Percentiles rank a stretch among this genome's conserved stretches.
These are phyloP conservation scores for Xylaria sp. DNA, from an alignment of 2,329 filamentous ascomycete genomes.

Conservation along the genomic window DNA sequence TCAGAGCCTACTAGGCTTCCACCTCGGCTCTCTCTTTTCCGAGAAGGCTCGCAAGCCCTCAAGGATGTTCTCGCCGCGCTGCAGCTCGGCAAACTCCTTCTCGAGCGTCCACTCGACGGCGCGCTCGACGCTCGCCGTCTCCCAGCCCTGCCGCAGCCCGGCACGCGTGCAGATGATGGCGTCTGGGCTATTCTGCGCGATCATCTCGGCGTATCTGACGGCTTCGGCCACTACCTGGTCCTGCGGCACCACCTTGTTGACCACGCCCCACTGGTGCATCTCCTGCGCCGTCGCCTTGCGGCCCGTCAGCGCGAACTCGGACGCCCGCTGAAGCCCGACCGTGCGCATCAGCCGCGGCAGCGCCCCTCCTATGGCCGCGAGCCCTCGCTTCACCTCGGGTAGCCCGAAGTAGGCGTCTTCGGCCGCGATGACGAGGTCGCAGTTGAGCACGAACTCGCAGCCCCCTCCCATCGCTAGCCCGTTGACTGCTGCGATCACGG, in stretches of 20 bases:
- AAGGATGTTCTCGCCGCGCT: conserved; percentile 40
- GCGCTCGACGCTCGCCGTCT: conserved; percentile 37
- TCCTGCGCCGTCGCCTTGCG: conserved; percentile 36
- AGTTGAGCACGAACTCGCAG: conserved; percentile 65
- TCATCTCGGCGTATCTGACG: conserved; percentile 72
- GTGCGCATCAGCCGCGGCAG: conserved; percentile 35
- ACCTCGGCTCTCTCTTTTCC: conserved; percentile 39
- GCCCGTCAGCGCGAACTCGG: conserved; percentile 35
- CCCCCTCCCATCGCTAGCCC: conserved; percentile 66
- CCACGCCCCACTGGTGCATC: conserved; percentile 34
- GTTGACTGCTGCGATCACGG: conserved; percentile 68
- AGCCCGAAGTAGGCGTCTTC: conserved; percentile 59
- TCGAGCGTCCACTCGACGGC: conserved; percentile 37
- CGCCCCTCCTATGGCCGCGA: conserved; percentile 36
- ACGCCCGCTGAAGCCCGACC: conserved; percentile 34
- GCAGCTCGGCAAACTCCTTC: conserved; percentile 40
- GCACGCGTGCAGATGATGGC: conserved; percentile 38
- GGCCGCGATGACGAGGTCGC: conserved; percentile 64
- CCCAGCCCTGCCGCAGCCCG: conserved; percentile 36
- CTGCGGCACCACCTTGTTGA: conserved; percentile 35
- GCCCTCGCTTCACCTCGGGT: conserved; percentile 34
- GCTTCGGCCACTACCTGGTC: conserved; percentile 72
- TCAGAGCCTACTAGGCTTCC: conserved; percentile 36
- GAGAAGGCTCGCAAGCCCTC: conserved; percentile 40
- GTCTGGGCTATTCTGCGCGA: conserved; percentile 36